phyloP scores from a whole-genome alignment of 2,329 filamentous ascomycete species.

The Arthroderma sp. region DNA sequence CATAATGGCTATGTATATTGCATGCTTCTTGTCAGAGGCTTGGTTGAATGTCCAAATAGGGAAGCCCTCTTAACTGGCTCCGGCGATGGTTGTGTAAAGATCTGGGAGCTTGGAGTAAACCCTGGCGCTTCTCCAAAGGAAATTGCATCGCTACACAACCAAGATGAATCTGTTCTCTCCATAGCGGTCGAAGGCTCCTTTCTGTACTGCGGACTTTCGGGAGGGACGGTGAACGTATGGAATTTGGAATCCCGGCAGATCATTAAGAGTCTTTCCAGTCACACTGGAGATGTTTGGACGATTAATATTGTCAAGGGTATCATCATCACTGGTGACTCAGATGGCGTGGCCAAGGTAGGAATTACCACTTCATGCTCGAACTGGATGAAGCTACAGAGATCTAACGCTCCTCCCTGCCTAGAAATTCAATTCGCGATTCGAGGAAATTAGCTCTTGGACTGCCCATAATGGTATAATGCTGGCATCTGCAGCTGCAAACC shows the following conservation, averaged over 20 bases:
- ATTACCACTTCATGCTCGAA: neutral
- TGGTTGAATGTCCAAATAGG: slow-evolving; percentile 55
- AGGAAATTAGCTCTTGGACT: slow-evolving; percentile 62
- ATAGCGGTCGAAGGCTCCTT: slow-evolving; percentile 82
- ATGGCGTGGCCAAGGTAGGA: slow-evolving; percentile 67
- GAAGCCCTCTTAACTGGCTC: slow-evolving; percentile 83
- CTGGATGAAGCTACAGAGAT: too few relatives aligned
- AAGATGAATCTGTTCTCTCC: slow-evolving; percentile 55
- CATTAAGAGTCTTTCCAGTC: slow-evolving; percentile 69
- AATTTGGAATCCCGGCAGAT: slow-evolving; percentile 90
- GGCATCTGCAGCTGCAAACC: slow-evolving; percentile 61
- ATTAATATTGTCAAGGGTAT: slow-evolving; percentile 74
- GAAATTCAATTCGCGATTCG: slow-evolving; percentile 71
- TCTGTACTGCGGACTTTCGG: slow-evolving; percentile 76
- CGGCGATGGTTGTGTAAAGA: slow-evolving; percentile 83
- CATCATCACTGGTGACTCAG: slow-evolving; percentile 78
- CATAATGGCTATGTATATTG: slow-evolving; percentile 95
- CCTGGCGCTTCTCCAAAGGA: slow-evolving; percentile 52
- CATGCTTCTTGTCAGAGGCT: slow-evolving; percentile 72
- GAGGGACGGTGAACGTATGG: slow-evolving; percentile 88
- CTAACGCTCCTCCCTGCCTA: slow-evolving; percentile 15
- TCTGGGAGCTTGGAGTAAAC: slow-evolving; percentile 65
- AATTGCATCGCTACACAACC: slow-evolving; percentile 53
- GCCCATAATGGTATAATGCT: slow-evolving; percentile 81
- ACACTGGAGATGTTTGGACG: slow-evolving; percentile 71